phyloP scores from a whole-genome alignment of 192 early-diverging fungal species.

The Backusella australiensis region DNA sequence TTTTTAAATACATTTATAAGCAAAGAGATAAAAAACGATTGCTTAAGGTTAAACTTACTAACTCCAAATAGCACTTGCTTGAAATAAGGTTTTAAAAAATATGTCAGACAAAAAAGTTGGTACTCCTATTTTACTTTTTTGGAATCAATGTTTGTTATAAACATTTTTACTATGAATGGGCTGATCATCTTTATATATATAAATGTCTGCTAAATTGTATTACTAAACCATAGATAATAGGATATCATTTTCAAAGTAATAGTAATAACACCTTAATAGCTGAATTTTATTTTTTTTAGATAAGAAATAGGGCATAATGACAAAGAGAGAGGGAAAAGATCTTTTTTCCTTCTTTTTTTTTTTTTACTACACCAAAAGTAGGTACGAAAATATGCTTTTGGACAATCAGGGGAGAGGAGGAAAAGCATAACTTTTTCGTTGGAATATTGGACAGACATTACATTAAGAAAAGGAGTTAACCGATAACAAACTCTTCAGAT shows the following conservation, averaged over 20 bases:
- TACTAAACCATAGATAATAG: not conserved
- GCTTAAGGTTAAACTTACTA: not conserved
- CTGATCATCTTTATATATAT: not conserved
- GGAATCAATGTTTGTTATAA: not conserved
- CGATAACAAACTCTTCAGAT: not conserved
- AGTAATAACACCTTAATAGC: not conserved
- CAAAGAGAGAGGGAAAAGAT: not conserved
- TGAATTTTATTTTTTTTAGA: not conserved
- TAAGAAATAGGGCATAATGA: not conserved
- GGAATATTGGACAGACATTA: not conserved
- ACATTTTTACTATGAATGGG: not conserved
- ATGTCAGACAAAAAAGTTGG: not conserved
- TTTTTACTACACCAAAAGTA: not conserved
- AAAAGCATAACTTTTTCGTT: not conserved
- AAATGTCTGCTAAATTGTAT: not conserved
- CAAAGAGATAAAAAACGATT: not conserved
- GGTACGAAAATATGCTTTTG: not conserved
- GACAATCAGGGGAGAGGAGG: not conserved
- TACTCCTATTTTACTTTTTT: not conserved
- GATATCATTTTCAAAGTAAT: not conserved
- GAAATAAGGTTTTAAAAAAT: not conserved
- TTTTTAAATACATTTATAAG: not conserved
- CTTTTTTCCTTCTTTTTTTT: not conserved
- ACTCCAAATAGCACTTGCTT: not conserved
- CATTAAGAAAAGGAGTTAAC: not conserved